A percentile compares a stretch with the other conserved stretches of the same genome.
Evolutionary conservation across 1,284 basidiomycete genomes (phyloP).

Genomic region (Wolfiporia cocos): DNA sequence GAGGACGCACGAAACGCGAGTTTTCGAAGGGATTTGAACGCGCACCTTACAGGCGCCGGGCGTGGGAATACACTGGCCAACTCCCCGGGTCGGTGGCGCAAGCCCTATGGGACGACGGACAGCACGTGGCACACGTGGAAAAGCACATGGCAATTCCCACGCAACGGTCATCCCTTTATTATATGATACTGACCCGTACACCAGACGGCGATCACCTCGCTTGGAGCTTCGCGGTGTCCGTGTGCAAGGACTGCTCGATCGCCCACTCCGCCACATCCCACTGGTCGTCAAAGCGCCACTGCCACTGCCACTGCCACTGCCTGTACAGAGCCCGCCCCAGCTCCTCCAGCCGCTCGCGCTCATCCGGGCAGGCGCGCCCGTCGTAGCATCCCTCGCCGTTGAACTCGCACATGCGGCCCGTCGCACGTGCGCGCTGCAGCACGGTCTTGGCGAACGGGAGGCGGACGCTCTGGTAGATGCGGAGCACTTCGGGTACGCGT

Average conservation of each 20-base stretch:
- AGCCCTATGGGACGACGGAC: too few species aligned
- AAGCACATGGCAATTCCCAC: too few species aligned
- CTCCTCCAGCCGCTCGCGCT: slow-evolving; percentile 7
- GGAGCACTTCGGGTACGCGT: slow-evolving; percentile 19
- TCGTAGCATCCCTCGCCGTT: slow-evolving; percentile 15
- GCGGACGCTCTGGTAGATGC: slow-evolving; percentile 27
- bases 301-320: slow-evolving; percentile 21
- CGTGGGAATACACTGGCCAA: too few species aligned
- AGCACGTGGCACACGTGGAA: too few species aligned
- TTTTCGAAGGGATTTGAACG: too few species aligned
- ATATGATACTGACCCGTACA: too few species aligned
- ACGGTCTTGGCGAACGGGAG: slow-evolving; percentile 19
- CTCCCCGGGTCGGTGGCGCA: too few species aligned
- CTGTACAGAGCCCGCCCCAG: slow-evolving; percentile 11
- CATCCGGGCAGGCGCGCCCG: slow-evolving; percentile 2
- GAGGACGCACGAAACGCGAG: too few species aligned
- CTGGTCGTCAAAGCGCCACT: slow-evolving; percentile 12
- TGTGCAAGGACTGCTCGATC: slow-evolving; percentile 7
- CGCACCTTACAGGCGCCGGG: too few species aligned
- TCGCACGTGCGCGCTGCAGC: slow-evolving; percentile 8
- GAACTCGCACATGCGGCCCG: slow-evolving; percentile 21
- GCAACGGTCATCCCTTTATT: too few species aligned
- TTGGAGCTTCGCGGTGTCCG: slow-evolving; percentile 2
- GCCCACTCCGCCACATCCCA: slow-evolving; percentile 14
- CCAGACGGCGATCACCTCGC: too few species aligned